These are phyloP conservation scores for Chaetomium tenue DNA, from an alignment of 495 filamentous ascomycete genomes.

Conservation along the genomic window DNA sequence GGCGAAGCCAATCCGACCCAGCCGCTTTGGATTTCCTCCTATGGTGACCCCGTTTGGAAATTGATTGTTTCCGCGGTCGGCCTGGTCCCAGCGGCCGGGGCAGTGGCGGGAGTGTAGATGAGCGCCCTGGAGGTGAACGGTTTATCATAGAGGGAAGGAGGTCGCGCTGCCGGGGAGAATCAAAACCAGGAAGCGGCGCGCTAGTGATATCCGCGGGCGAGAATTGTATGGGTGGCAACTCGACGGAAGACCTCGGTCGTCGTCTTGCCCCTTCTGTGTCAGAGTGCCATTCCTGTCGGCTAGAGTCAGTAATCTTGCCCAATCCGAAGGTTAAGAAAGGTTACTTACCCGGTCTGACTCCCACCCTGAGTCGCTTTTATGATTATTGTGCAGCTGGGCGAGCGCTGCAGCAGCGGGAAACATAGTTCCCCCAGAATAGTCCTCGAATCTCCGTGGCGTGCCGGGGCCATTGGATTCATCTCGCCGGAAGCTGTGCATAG, in stretches of 20 bases:
- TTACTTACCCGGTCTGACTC: slow-evolving; percentile 75
- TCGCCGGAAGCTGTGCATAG: slow-evolving; percentile 52
- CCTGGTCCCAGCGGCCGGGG: slow-evolving; percentile 60
- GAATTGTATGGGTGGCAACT: slow-evolving; percentile 69
- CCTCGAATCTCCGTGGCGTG: slow-evolving; percentile 71
- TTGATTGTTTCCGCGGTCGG: slow-evolving; percentile 78
- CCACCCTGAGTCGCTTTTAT: slow-evolving; percentile 78
- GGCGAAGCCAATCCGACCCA: slow-evolving; percentile 48
- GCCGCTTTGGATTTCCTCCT: slow-evolving; percentile 67
- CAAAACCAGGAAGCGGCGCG: slow-evolving; percentile 62
- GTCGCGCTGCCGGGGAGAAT: slow-evolving; percentile 60
- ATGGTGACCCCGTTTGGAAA: slow-evolving; percentile 76
- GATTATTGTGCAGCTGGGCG: slow-evolving; percentile 72
- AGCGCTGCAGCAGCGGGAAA: slow-evolving; percentile 77
- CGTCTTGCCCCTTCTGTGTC: slow-evolving; percentile 62
- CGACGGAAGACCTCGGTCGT: slow-evolving; percentile 60
- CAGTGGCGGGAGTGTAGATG: slow-evolving; percentile 79
- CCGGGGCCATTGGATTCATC: slow-evolving; percentile 69
- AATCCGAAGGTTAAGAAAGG: slow-evolving; percentile 5
- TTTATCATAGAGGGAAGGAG: slow-evolving; percentile 78
- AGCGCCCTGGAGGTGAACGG: slow-evolving; percentile 79
- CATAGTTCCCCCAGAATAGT: slow-evolving; percentile 62
- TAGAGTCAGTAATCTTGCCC: not conserved
- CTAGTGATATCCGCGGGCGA: slow-evolving; percentile 62
- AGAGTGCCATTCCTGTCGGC: slow-evolving; percentile 63